Base-by-base conservation (phyloP, 129 eudicot species). In the Helichrysum umbraculigerum region DNA sequence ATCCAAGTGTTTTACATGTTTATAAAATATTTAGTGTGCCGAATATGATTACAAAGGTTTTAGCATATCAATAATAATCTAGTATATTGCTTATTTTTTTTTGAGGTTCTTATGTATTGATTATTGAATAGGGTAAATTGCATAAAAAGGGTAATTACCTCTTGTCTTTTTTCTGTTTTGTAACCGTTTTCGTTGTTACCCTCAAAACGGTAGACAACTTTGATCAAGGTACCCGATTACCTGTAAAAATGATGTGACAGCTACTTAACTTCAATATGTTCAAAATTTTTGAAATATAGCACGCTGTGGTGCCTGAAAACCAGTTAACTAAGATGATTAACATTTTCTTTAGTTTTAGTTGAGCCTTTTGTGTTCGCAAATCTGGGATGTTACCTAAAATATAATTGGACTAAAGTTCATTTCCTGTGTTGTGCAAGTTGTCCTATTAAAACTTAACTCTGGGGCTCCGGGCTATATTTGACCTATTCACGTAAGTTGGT, bases 351-450 rank as follows among this genome's bases (percentile, higher is more conserved):
- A 2, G 5, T 22, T 28, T 61, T 39, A 9, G 58, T 41, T 70
- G 74, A 35, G 37, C 47, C 37, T 20, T 74, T 25, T 42, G 61
- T 61, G 61, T 61, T 16, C 41, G 61, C 69, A 73, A 73, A 73
- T 37, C 12, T 39, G 29, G 78, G 42, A 17, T 74, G 30, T 9
- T 70, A 66, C 41, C 74, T 4, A 62, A 62, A 39, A 62, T 22
- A 42, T 42, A 73, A 5, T 73, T 35, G 21, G 37, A 30, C 11
- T 39, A 58, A 73, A 72, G 35, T 57, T 57, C 35, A 34, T 35
- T 60, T 34, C 77, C 66, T 10, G 29, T 11, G 28, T 21, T 73
- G 32, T 57, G 51, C 33, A 34, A 9, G 58, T 19, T 22, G 15
- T 4, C 15, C 37, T 72, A 72, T 32, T 12, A 57, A 30, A 61